Conservation (phyloP, 768 basidiomycete genomes). For the Cytidiella melzeri region DNA sequence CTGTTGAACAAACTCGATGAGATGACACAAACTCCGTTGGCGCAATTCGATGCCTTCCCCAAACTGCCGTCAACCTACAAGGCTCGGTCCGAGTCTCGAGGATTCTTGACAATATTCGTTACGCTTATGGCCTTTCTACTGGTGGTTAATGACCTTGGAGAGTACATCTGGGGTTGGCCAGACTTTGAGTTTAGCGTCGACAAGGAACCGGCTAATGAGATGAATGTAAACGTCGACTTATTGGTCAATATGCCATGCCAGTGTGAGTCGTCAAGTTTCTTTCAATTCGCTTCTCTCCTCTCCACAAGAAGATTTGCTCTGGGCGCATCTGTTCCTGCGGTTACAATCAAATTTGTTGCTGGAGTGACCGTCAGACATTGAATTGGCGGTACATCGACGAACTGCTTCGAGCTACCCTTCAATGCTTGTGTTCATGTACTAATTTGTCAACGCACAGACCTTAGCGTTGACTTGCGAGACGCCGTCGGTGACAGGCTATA, state of each 20-base stretch:
- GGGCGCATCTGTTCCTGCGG: background rate
- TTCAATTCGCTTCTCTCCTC: too few relatives aligned
- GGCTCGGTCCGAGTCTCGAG: constrained; percentile 69
- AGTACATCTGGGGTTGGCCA: constrained; percentile 92
- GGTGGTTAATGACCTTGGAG: constrained; percentile 82
- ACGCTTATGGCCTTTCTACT: constrained; percentile 61
- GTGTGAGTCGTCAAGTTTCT: constrained; percentile 48
- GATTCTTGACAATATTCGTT: constrained; percentile 75
- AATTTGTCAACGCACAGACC: constrained; percentile 38
- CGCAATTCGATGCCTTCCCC: constrained; percentile 81
- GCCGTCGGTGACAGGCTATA: constrained; percentile 90
- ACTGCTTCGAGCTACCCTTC: too few relatives aligned
- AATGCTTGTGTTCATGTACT: too few relatives aligned
- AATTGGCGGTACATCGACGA: background rate
- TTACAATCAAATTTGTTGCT: background rate
- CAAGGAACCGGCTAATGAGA: constrained; percentile 43
- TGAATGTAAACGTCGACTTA: constrained; percentile 90
- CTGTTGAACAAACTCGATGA: constrained; percentile 61
- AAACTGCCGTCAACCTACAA: constrained; percentile 82
- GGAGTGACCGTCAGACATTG: background rate
- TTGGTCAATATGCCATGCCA: constrained; percentile 90
- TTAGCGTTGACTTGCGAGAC: constrained; percentile 87
- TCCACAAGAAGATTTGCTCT: background rate
- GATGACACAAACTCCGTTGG: constrained; percentile 56
- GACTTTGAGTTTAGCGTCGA: constrained; percentile 89